Evolutionary conservation across 495 filamentous ascomycete species (phyloP).

Genomic region (Filosporella fistucella): DNA sequence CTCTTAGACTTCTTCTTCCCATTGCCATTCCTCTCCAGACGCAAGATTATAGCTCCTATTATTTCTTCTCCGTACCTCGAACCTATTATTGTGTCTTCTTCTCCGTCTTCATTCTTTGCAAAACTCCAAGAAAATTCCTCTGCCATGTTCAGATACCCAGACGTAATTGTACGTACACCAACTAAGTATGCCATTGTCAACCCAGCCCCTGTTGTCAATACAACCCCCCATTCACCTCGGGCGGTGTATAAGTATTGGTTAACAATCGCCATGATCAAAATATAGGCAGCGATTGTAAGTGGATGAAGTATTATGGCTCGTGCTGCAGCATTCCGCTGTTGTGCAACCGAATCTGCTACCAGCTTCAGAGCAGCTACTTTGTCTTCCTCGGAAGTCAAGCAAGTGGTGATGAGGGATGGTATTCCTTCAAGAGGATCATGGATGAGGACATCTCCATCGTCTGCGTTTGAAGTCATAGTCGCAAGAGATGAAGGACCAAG

Average conservation of each 20-base stretch:
- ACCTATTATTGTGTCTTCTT: conserved; percentile 40
- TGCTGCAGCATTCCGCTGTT: conserved; percentile 56
- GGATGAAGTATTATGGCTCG: conserved; percentile 49
- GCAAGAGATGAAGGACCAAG: conserved; percentile 37
- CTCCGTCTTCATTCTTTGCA: conserved; percentile 33
- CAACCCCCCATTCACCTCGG: conserved; percentile 25
- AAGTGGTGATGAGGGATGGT: conserved; percentile 26
- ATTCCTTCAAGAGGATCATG: conserved; percentile 40
- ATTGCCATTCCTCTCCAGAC: conserved; percentile 24
- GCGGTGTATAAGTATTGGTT: conserved; percentile 28
- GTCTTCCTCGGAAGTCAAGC: conserved; percentile 28
- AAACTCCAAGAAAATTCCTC: conserved; percentile 48
- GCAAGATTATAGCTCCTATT: conserved; percentile 50
- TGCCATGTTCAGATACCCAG: conserved; percentile 45
- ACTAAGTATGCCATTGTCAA: conserved; percentile 40
- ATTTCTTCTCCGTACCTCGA: conserved; percentile 51
- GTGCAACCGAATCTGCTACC: conserved; percentile 55
- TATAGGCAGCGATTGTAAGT: conserved; percentile 31
- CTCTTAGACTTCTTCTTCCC: conserved; percentile 19
- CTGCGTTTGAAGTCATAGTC: conserved; percentile 26
- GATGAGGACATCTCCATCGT: conserved; percentile 19
- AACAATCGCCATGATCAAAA: conserved; percentile 32
- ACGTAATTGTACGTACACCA: conserved; percentile 32
- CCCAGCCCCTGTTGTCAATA: conserved; percentile 38
- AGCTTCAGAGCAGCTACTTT: conserved; percentile 42